A percentile compares a stretch with the other conserved stretches of the same genome.
phyloP scores from a whole-genome alignment of 2,329 filamentous ascomycete species.

The Paraphoma sp. region DNA sequence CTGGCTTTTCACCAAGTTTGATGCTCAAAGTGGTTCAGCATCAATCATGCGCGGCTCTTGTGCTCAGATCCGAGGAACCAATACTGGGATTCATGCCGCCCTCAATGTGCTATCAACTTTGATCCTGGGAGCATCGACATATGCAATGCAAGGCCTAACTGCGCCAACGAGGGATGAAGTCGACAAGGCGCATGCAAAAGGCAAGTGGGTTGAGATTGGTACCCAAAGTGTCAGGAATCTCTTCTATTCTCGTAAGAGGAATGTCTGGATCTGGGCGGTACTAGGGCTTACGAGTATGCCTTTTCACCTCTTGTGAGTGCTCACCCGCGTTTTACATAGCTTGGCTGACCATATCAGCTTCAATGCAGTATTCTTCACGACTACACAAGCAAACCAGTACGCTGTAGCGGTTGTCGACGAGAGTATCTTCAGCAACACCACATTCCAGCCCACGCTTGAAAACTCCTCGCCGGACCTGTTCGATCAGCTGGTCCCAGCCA shows the following conservation, averaged over 20 bases:
- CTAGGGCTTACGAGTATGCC: conserved; percentile 19
- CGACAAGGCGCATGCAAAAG: conserved; percentile 28
- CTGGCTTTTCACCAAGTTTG: conserved; percentile 10
- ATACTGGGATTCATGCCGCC: conserved; percentile 48
- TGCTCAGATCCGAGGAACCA: conserved; percentile 6
- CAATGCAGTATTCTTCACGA: conserved; percentile 24
- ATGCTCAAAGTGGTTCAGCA: background rate
- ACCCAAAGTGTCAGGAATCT: conserved; percentile 21
- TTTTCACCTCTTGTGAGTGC: conserved; percentile 21
- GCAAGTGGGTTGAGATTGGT: conserved; percentile 30
- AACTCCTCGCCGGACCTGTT: conserved; percentile 16
- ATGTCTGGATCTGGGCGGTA: conserved; percentile 13
- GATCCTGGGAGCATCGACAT: conserved; percentile 24
- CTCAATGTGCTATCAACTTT: conserved; percentile 54
- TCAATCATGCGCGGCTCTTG: conserved; percentile 27
- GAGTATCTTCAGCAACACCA: conserved; percentile 7
- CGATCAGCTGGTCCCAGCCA: conserved; percentile 3
- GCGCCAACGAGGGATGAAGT: conserved; percentile 28
- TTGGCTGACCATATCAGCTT: conserved; percentile 7
- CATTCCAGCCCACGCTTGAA: conserved; percentile 10
- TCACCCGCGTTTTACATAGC: background rate
- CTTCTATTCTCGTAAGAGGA: conserved; percentile 13
- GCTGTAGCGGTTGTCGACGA: conserved; percentile 18
- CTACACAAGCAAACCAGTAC: conserved; percentile 23
- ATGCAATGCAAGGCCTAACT: conserved; percentile 29